A percentile compares a stretch with the other conserved stretches of the same genome.
phyloP scores from a whole-genome alignment of 306 rosid genomes.

The Vigna hirtella region DNA sequence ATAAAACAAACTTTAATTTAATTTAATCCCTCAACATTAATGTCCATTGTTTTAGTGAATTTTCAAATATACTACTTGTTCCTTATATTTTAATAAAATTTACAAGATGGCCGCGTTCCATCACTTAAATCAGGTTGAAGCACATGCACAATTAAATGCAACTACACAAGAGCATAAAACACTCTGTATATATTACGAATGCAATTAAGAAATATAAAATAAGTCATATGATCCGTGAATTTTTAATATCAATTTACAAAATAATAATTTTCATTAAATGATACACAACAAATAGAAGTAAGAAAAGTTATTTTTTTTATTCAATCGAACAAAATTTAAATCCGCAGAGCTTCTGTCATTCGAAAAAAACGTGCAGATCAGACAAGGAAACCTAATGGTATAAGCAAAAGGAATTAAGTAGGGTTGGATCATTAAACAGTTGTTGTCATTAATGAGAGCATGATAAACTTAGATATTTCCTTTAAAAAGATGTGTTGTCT shows the following conservation, averaged over 20 bases:
- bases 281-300: too few species aligned
- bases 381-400: background rate
- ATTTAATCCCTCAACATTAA: background rate
- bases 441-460: conserved; percentile 2
- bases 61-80: conserved; percentile 34
- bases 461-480: background rate
- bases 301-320: too few species aligned
- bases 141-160: conserved; percentile 53
- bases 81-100: conserved; percentile 13
- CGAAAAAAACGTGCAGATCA: conserved; percentile 9
- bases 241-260: too few species aligned
- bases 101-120: conserved; percentile 22
- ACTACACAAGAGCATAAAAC: conserved; percentile 36
- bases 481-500: background rate
- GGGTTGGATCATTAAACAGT: conserved; percentile 22
- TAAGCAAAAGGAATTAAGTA: conserved; percentile 15
- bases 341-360: too few species aligned
- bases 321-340: too few species aligned
- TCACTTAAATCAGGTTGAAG: conserved; percentile 39
- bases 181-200: background rate
- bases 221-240: too few species aligned
- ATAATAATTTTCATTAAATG: too few species aligned
- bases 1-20: background rate
- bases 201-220: background rate
- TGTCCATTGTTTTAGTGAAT: background rate